These are phyloP conservation scores for Fusarium fracticaudum DNA, from an alignment of 2,329 filamentous ascomycete genomes.

Conservation along the genomic window DNA sequence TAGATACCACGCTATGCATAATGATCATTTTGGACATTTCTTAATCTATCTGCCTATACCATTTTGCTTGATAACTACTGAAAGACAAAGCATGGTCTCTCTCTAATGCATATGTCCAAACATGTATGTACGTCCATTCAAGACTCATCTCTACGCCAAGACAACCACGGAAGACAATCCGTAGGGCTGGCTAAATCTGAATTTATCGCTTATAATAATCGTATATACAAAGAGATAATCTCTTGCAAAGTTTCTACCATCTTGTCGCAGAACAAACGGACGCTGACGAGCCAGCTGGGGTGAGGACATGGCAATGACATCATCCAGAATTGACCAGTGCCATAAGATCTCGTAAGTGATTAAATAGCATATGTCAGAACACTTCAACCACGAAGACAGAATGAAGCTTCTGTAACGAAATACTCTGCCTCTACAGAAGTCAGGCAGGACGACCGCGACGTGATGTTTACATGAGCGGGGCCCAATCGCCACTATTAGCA, in stretches of 20 bases:
- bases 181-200: background rate
- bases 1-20: background rate
- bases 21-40: background rate
- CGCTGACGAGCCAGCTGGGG: background rate
- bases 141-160: background rate
- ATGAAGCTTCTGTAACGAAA: accelerated
- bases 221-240: background rate
- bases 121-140: background rate
- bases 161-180: background rate
- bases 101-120: background rate
- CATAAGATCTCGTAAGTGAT: no score
- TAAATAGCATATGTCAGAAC: no score
- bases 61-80: background rate
- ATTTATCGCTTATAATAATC: no score
- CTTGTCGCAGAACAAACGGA: accelerated
- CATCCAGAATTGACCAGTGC: no score
- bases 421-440: background rate
- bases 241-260: background rate
- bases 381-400: accelerated
- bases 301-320: background rate
- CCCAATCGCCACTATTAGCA: background rate
- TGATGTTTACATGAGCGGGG: background rate
- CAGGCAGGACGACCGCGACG: background rate
- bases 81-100: background rate
- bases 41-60: no score